Evolutionary conservation across 129 eudicot genomes (phyloP).

Genomic region (Erigeron canadensis): DNA sequence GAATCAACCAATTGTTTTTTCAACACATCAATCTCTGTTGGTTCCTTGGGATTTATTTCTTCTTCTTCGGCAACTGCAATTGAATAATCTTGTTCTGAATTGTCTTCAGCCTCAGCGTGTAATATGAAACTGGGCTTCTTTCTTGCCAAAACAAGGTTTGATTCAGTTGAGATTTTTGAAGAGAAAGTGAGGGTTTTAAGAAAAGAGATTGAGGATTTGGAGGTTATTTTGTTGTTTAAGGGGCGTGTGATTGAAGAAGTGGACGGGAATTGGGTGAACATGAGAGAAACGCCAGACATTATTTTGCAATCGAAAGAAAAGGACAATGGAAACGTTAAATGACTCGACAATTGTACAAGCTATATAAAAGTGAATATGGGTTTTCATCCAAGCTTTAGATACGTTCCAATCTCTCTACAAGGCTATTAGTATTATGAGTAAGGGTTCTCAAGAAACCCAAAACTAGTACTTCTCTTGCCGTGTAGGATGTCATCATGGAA

Average conservation of each 20-base stretch:
- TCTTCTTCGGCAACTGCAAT: conserved; percentile 45
- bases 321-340: too few species aligned
- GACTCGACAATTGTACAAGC: too few species aligned
- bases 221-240: not conserved
- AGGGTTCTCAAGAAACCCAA: too few species aligned
- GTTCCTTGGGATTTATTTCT: conserved; percentile 38
- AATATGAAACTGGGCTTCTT: conserved; percentile 32
- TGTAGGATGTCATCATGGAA: too few species aligned
- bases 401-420: too few species aligned
- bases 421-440: too few species aligned
- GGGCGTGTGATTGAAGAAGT: conserved; percentile 25
- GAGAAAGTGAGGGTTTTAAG: conserved; percentile 26
- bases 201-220: not conserved
- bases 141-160: not conserved
- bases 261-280: conserved; percentile 30
- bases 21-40: conserved; percentile 58
- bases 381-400: too few species aligned
- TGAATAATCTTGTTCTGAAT: conserved; percentile 40
- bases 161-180: conserved; percentile 6
- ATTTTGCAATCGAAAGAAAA: conserved; percentile 19
- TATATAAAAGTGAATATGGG: too few species aligned
- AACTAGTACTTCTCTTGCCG: too few species aligned
- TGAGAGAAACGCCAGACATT: conserved; percentile 51
- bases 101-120: conserved; percentile 43
- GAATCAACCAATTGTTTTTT: conserved; percentile 72